Evolutionary conservation across 2,329 filamentous ascomycete genomes (phyloP), one percentile per base, ranked within the genome.

Genomic region (Dryadomyces quercivorus): DNA sequence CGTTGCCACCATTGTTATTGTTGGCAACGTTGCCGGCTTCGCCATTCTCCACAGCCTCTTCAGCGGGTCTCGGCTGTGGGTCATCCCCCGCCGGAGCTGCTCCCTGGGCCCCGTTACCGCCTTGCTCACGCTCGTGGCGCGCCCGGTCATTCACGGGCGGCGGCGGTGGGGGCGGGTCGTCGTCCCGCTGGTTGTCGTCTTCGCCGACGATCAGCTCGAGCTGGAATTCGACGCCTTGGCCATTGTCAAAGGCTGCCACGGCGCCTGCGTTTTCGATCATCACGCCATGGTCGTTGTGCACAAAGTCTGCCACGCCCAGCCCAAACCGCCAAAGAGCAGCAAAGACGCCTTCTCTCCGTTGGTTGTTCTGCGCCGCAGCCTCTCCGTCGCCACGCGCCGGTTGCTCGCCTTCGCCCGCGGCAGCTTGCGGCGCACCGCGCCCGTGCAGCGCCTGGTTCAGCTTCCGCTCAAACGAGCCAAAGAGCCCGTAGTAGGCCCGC

Each of bases 381-480:
- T 44, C 15, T 12, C 8, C 42, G 42, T 31, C 26, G 26, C 26
- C 26, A 31, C 26, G 26, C 26, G 26, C 16, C n/a, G 16, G 42
- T 44, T 18, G 18, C 9, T 20, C 16, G 12, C 26, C 42, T 4
- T 20, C 42, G 5, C 18, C 18, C 5, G 12, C 42, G 5, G 12
- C 16, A 9, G 3, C 42, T 12, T 44, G 16, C n/a, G 42, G 42
- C 16, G 8, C 12, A 5, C 15, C n/a, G 10, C 6, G 58, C 1
- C 72, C 71, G n/a, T 69, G 63, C 38, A 80, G 67, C 42, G 70
- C 66, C 52, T 70, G 61, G 63, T 78, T 76, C 34, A 80, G 72
- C 36, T 67, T 71, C 44, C 65, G 66, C 61, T 81, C 77, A 26
- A 76, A 69, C 1, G 67, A 65, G 9, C 70, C 68, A 31, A 77